Percentiles rank a stretch among this genome's conserved stretches.
Evolutionary conservation across 768 basidiomycete species (phyloP).

Genomic region (Tricholoma hemisulphureum): DNA sequence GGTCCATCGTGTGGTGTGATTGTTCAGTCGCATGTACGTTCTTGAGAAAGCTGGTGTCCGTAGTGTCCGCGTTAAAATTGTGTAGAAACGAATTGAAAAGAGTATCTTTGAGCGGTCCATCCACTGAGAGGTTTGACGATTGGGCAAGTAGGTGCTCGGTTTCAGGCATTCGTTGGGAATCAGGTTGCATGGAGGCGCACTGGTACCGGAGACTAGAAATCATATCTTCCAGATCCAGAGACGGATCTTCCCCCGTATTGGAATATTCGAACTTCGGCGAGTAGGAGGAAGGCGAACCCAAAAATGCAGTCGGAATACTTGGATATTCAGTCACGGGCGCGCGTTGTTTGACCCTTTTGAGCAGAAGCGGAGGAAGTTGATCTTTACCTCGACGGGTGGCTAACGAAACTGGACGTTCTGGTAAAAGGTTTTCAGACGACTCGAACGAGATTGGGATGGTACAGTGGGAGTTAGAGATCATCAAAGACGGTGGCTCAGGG

Average conservation of each 20-base stretch:
- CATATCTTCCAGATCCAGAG: slow-evolving; percentile 43
- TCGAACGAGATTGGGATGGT: slow-evolving; percentile 37
- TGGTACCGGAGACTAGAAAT: slow-evolving; percentile 42
- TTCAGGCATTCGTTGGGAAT: background rate
- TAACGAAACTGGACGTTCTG: slow-evolving; percentile 21
- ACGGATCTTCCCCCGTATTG: slow-evolving; percentile 19
- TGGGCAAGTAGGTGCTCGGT: slow-evolving; percentile 1
- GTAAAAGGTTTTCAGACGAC: slow-evolving; percentile 27
- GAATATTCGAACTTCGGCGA: slow-evolving; percentile 32
- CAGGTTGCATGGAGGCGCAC: slow-evolving; percentile 28
- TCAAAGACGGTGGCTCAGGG: slow-evolving; percentile 35
- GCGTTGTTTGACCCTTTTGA: slow-evolving; percentile 15
- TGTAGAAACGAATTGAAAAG: slow-evolving; percentile 32
- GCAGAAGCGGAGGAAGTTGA: slow-evolving; percentile 28
- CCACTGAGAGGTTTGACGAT: slow-evolving; percentile 7
- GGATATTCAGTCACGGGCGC: slow-evolving; percentile 32
- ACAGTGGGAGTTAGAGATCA: slow-evolving; percentile 43
- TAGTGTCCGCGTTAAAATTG: slow-evolving; percentile 5
- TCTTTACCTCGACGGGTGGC: slow-evolving; percentile 40
- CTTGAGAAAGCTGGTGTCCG: background rate
- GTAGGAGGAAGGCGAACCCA: slow-evolving; percentile 41
- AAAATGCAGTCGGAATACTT: slow-evolving; percentile 42
- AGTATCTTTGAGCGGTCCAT: slow-evolving; percentile 16
- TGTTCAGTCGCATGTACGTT: background rate
- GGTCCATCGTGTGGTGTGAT: background rate